These are phyloP conservation scores for Cadophora sp. DNA, from an alignment of 2,329 filamentous ascomycete genomes.

Conservation along the genomic window DNA sequence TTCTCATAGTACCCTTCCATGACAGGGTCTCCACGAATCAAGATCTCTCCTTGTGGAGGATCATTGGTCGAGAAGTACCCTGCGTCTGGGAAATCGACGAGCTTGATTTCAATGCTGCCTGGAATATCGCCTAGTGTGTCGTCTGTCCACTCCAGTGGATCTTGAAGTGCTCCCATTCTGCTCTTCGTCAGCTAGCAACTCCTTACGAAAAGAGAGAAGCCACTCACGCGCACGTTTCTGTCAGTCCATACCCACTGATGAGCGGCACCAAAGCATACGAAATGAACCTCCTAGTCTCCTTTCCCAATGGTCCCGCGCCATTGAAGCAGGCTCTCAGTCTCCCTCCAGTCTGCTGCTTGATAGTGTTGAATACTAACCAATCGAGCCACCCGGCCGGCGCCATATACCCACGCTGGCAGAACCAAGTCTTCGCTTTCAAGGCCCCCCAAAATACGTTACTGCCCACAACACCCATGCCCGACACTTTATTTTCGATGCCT, in stretches of 20 bases:
- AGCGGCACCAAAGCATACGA: constrained; percentile 91
- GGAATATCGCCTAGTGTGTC: constrained; percentile 78
- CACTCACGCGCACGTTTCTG: constrained; percentile 77
- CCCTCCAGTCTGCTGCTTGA: constrained; percentile 87
- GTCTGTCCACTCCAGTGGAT: constrained; percentile 83
- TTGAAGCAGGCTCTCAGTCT: constrained; percentile 89
- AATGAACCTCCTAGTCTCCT: constrained; percentile 86
- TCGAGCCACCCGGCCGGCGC: constrained; percentile 72
- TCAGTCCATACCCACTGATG: constrained; percentile 90
- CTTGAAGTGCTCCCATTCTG: constrained; percentile 79
- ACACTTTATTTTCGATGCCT: constrained; percentile 82
- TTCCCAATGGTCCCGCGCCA: constrained; percentile 86
- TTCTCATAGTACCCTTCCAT: constrained; percentile 82
- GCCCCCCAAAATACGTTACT: constrained; percentile 78
- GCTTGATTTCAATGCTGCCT: constrained; percentile 81
- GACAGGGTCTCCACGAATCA: constrained; percentile 79
- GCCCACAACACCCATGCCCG: constrained; percentile 68
- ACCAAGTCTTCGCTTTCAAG: constrained; percentile 62
- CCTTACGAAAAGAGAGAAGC: not conserved
- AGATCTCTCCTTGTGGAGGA: constrained; percentile 86
- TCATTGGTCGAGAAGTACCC: constrained; percentile 70
- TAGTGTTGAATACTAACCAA: constrained; percentile 83
- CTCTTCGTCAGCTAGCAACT: constrained; percentile 78
- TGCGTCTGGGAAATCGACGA: constrained; percentile 85
- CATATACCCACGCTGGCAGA: constrained; percentile 54